Conservation (phyloP, 331 rosid species). For the Phaseolus coccineus region DNA sequence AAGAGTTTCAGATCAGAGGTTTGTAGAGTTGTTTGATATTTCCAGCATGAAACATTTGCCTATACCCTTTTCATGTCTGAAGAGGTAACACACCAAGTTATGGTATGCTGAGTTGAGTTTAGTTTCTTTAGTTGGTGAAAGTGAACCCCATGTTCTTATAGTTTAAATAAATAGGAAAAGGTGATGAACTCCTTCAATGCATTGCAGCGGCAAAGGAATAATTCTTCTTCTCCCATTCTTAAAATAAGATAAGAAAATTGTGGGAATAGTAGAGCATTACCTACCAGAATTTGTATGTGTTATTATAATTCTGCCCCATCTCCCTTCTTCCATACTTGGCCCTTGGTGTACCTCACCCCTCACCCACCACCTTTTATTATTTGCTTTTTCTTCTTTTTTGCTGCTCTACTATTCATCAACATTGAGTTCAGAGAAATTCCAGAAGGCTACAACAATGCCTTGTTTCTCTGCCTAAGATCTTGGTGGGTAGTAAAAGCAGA, state of each 20-base stretch:
- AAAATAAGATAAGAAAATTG: conserved; percentile 42
- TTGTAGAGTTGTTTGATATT: conserved; percentile 88
- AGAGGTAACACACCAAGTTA: conserved; percentile 55
- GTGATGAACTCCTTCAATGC: conserved; percentile 64
- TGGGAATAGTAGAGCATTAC: conserved; percentile 25
- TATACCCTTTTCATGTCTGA: conserved; percentile 69
- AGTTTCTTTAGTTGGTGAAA: conserved; percentile 54
- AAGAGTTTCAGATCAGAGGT: conserved; percentile 94
- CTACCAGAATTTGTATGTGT: conserved; percentile 20
- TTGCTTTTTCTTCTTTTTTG: conserved; percentile 17
- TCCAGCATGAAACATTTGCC: conserved; percentile 82
- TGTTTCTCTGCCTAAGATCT: conserved; percentile 46
- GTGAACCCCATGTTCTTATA: conserved; percentile 48
- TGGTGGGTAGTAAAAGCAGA: conserved; percentile 48
- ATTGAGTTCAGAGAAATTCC: conserved; percentile 51
- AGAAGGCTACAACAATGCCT: conserved; percentile 45
- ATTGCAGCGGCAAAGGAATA: conserved; percentile 60
- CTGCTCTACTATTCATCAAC: conserved; percentile 47
- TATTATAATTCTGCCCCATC: not conserved
- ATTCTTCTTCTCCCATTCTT: conserved; percentile 54
- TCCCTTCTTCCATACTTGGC: conserved; percentile 4
- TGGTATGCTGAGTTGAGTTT: conserved; percentile 38
- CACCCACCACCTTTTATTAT: not conserved
- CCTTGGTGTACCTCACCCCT: conserved; percentile 4
- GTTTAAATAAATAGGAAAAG: conserved; percentile 61